Percentiles rank a stretch among this genome's conserved stretches.
phyloP scores from a whole-genome alignment of 805 yeast species.

The Teunomyces tritomae region DNA sequence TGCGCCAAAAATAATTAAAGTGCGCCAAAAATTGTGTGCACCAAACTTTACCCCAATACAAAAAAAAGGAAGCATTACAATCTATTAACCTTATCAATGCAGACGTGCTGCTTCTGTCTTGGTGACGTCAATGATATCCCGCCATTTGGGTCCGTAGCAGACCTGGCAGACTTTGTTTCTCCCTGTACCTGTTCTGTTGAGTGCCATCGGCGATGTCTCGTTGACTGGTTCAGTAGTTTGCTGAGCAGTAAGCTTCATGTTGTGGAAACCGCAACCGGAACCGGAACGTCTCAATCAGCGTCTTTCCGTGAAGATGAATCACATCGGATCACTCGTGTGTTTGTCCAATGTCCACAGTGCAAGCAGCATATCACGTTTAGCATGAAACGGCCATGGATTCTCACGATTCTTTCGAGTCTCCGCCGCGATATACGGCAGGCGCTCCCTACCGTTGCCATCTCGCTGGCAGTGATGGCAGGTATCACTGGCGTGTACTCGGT shows the following conservation, averaged over 20 bases:
- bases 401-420: constrained; percentile 18
- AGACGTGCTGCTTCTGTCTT: constrained; percentile 30
- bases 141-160: constrained; percentile 33
- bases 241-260: constrained; percentile 25
- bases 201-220: constrained; percentile 37
- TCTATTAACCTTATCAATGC: background rate
- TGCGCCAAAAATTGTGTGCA: background rate
- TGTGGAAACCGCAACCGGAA: no score
- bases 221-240: constrained; percentile 41
- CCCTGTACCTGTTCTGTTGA: constrained; percentile 41
- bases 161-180: constrained; percentile 33
- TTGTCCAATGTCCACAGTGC: constrained; percentile 43
- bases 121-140: constrained; percentile 40
- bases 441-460: constrained; percentile 29
- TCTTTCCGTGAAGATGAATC: no score
- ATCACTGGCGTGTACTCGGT: constrained; percentile 38
- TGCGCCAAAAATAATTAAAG: no score
- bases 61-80: background rate
- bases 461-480: constrained; percentile 39
- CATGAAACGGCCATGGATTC: constrained; percentile 26
- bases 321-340: constrained; percentile 4
- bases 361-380: constrained; percentile 32
- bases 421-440: constrained; percentile 17
- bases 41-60: background rate
- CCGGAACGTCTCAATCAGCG: no score